phyloP scores from a whole-genome alignment of 169 alveolate genomes.

The Cryptosporidium felis region DNA sequence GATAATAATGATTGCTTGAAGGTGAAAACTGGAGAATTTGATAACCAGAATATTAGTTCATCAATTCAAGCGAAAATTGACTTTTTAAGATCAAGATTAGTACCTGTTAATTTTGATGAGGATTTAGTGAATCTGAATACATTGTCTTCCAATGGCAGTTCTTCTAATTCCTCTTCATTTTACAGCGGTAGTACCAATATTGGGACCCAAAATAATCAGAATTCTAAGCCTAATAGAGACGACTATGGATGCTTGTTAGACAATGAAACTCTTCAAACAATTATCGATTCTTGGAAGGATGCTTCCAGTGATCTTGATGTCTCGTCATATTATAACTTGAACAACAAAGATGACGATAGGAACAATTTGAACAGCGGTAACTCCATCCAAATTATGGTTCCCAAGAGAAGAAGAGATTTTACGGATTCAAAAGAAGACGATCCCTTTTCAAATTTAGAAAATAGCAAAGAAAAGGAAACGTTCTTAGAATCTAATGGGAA shows the following conservation, averaged over 20 bases:
- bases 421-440: too few relatives aligned
- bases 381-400: background rate
- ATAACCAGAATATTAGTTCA: constrained; percentile 7
- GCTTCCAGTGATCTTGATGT: constrained; percentile 48
- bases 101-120: constrained; percentile 42
- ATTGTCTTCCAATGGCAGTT: background rate
- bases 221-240: background rate
- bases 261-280: background rate
- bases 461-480: background rate
- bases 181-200: background rate
- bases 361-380: too few relatives aligned
- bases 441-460: too few relatives aligned
- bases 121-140: background rate
- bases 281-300: constrained; percentile 64
- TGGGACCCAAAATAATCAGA: background rate
- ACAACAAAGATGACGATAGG: background rate
- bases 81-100: constrained; percentile 30
- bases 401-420: constrained; percentile 21
- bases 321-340: constrained; percentile 14
- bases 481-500: background rate
- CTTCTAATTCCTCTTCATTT: background rate
- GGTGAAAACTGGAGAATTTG: background rate
- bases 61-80: constrained; percentile 37
- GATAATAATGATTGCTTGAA: background rate
- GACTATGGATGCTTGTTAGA: constrained; percentile 61